Base-by-base conservation (phyloP, 2,329 filamentous ascomycete genomes). In the Dactylellina leptospora region DNA sequence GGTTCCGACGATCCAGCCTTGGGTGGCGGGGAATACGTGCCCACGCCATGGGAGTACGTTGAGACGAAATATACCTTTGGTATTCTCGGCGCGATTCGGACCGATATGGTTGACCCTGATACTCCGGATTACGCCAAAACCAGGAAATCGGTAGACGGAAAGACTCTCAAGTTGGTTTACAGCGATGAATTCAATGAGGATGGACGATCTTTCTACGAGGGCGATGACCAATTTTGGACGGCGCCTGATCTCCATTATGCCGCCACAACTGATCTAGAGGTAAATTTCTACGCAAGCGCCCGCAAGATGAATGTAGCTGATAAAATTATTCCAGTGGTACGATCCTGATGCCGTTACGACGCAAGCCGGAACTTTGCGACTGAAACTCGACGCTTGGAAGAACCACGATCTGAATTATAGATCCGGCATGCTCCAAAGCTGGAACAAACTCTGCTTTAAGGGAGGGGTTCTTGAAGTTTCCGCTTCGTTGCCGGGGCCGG, bases 371-470 rank as follows among this genome's bases (percentile, higher is more conserved):
- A 84, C 84, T 0, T 81, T 90, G 36, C 85, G 88, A 76, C 80
- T 91, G 55, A 83, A 84, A 51, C 89, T 91, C 75, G 87, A 89
- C 76, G 82, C 83, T 4, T 89, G 87, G 77, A 79, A 84, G 74
- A 90, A 86, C 75, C 88, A 91, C 78, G 84, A 84, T 55, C 80
- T 90, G 22, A 84, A 88, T 69, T 90, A 88, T 77, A 83, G 88
- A 58, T 90, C 88, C 3, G 88, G 87, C n/a, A 90, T 90, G 88
- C 75, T 90, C 3, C 88, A 90, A 76, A 88, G 86, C 8, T 90
- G 88, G 88, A 90, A 90, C 78, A 85, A 89, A 78, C 78, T 90
- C 59, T 90, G 88, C 79, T 90, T 90, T 81, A 90, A 88, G 74
- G 87, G 88, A 25, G 89, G 88, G 3, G 84, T 88, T 47, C 77